Evolutionary conservation across 1,284 basidiomycete species (phyloP).

Genomic region (Grifola frondosa): DNA sequence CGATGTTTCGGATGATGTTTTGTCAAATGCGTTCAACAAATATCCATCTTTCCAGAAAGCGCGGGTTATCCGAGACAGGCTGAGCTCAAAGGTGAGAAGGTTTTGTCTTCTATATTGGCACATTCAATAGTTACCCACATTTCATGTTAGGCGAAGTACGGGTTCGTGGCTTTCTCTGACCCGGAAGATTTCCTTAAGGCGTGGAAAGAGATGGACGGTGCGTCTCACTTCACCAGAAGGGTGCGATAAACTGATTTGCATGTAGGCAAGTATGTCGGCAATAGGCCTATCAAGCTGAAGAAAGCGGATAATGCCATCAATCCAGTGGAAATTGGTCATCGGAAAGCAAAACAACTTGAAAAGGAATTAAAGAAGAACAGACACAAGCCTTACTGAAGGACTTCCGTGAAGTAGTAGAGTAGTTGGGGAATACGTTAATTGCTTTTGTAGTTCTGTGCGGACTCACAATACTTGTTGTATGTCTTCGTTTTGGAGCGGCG

Average conservation of each 20-base stretch:
- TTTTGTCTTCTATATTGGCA: neutral
- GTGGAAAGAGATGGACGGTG: slow-evolving; percentile 99
- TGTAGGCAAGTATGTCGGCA: slow-evolving; percentile 94
- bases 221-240: too few relatives aligned
- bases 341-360: slow-evolving; percentile 82
- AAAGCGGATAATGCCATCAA: slow-evolving; percentile 86
- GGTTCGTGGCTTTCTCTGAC: slow-evolving; percentile 97
- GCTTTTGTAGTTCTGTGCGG: slow-evolving; percentile 5
- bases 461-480: slow-evolving; percentile 16
- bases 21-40: slow-evolving; percentile 90
- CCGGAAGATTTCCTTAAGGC: slow-evolving; percentile 98
- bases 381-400: slow-evolving; percentile 63
- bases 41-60: slow-evolving; percentile 94
- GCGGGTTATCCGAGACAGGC: slow-evolving; percentile 88
- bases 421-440: slow-evolving; percentile 17
- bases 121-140: slow-evolving; percentile 3
- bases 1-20: slow-evolving; percentile 94
- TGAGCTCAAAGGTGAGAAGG: slow-evolving; percentile 77
- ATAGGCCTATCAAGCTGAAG: slow-evolving; percentile 89
- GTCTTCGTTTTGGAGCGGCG: too few relatives aligned
- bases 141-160: slow-evolving; percentile 81
- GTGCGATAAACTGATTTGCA: slow-evolving; percentile 11
- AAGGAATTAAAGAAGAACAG: slow-evolving; percentile 81
- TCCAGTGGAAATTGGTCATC: slow-evolving; percentile 90
- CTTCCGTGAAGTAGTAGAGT: neutral